Conservation (phyloP, 768 basidiomycete species). For the Mrakia hoshinonis region DNA sequence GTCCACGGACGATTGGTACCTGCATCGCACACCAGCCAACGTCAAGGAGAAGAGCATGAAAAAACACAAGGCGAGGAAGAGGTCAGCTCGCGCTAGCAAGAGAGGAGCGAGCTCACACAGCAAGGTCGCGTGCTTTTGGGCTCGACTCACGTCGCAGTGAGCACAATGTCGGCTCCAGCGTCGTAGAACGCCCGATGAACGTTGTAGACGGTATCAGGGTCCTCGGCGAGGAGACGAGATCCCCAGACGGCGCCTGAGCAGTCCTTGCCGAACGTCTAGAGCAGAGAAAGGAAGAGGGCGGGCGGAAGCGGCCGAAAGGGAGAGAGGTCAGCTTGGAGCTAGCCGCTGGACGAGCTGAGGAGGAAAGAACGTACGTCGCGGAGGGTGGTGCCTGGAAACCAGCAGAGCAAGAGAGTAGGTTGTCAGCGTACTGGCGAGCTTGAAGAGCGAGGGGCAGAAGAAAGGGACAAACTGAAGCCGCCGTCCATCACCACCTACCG, state of each 20-base stretch:
- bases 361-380: constrained; percentile 9
- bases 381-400: constrained; percentile 15
- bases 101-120: background rate
- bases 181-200: constrained; percentile 57
- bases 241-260: constrained; percentile 63
- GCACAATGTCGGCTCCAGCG: constrained; percentile 58
- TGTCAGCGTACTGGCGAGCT: too few relatives aligned
- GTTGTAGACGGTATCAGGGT: constrained; percentile 50
- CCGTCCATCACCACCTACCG: constrained; percentile 19
- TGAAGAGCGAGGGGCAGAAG: background rate
- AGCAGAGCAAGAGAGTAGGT: background rate
- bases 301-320: too few relatives aligned
- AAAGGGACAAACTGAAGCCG: background rate
- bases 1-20: constrained; percentile 58
- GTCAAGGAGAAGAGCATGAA: background rate
- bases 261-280: constrained; percentile 42
- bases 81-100: background rate
- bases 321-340: background rate
- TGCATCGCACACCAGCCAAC: constrained; percentile 33
- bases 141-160: constrained; percentile 58
- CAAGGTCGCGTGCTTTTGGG: too few relatives aligned
- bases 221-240: constrained; percentile 51
- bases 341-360: background rate
- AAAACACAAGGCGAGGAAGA: background rate
- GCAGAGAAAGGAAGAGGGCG: background rate